Evolutionary conservation across 257 asterid genomes (phyloP).

Genomic region (Solanum sparsipilum): DNA sequence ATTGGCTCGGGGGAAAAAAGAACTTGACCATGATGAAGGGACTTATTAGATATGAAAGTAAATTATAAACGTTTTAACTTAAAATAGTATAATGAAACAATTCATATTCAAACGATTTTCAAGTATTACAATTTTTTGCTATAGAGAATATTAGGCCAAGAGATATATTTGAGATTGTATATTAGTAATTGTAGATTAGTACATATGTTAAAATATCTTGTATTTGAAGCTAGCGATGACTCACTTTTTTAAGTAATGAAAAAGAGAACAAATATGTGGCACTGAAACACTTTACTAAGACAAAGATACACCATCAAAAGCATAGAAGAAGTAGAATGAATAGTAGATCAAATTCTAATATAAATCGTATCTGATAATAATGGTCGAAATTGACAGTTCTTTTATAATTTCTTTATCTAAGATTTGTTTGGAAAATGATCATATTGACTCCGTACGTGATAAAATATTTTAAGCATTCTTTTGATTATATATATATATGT

Average conservation of each 20-base stretch:
- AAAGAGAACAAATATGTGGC: background rate
- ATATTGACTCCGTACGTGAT: background rate
- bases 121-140: background rate
- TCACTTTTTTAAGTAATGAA: background rate
- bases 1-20: background rate
- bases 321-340: background rate
- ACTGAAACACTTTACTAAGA: background rate
- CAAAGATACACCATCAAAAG: background rate
- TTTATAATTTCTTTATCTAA: background rate
- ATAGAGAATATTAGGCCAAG: background rate
- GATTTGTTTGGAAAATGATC: background rate
- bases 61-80: background rate
- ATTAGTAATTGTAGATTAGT: background rate
- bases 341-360: background rate
- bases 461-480: background rate
- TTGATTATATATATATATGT: background rate
- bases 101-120: background rate
- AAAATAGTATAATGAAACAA: background rate
- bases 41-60: background rate
- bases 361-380: background rate
- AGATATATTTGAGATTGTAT: background rate
- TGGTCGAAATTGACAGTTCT: fast-evolving
- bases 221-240: background rate
- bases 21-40: background rate
- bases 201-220: background rate